phyloP scores from a whole-genome alignment of 441 rosid species.

The Adansonia gregorii region DNA sequence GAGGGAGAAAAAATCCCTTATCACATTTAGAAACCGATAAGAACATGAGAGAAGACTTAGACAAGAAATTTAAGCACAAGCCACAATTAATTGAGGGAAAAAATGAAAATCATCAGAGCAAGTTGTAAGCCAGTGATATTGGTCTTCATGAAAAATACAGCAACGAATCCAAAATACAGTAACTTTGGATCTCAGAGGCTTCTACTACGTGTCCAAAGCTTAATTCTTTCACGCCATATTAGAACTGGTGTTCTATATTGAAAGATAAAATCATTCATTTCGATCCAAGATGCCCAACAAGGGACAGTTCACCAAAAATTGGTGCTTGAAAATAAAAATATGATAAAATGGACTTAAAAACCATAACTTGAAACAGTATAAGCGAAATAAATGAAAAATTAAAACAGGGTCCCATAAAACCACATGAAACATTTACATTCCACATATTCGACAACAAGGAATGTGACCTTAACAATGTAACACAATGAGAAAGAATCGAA shows the following conservation, averaged over 20 bases:
- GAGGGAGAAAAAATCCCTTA: not conserved
- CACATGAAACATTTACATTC: not conserved
- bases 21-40: slow-evolving; percentile 13
- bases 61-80: not conserved
- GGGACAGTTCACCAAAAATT: not conserved
- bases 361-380: not conserved
- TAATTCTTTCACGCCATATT: slow-evolving; percentile 10
- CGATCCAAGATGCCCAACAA: not conserved
- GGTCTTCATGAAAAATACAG: not conserved
- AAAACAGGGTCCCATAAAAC: not conserved
- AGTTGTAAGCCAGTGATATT: not conserved
- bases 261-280: slow-evolving; percentile 3
- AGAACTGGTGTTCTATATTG: not conserved
- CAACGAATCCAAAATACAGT: not conserved
- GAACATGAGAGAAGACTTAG: not conserved
- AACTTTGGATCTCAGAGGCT: not conserved
- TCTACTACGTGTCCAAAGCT: not conserved
- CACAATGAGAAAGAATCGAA: slow-evolving; percentile 6
- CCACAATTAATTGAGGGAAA: not conserved
- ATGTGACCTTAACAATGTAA: slow-evolving; percentile 27
- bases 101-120: not conserved
- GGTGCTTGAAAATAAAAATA: not conserved
- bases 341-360: not conserved
- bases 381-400: not conserved
- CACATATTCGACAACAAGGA: not conserved